Conservation (phyloP, 768 basidiomycete species). For the Rossbeevera mucosa region DNA sequence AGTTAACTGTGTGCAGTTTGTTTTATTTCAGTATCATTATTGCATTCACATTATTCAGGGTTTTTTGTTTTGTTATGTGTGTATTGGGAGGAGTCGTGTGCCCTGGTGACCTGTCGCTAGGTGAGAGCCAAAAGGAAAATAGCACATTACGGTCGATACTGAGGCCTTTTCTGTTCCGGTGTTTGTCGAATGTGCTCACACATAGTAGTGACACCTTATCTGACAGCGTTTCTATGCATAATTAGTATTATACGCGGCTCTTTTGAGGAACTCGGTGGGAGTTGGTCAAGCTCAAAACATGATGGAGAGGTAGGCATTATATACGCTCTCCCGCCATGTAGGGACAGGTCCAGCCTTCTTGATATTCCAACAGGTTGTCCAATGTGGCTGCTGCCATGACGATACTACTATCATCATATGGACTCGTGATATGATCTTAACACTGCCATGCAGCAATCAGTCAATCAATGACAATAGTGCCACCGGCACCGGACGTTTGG, state of each 20-base stretch:
- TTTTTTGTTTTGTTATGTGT: neutral
- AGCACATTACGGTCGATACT: neutral
- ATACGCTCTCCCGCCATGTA: no score
- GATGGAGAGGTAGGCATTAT: neutral
- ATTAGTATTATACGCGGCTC: neutral
- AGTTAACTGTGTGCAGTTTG: constrained; percentile 27
- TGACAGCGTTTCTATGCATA: neutral
- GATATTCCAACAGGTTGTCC: neutral
- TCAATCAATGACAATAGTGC: neutral
- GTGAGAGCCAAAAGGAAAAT: no score
- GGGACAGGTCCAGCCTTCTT: no score
- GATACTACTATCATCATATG: neutral
- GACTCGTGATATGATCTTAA: neutral
- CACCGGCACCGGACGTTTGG: neutral
- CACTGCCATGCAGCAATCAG: neutral
- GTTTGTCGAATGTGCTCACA: neutral
- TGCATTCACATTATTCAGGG: neutral
- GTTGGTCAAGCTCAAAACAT: neutral
- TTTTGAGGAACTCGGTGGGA: neutral
- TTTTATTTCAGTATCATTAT: constrained; percentile 20
- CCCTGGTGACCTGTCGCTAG: no score
- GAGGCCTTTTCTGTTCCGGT: neutral
- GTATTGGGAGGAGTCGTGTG: neutral
- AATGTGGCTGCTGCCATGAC: neutral
- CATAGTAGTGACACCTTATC: neutral